Evolutionary conservation across 306 rosid species (phyloP).

Genomic region (Sindora glabra): DNA sequence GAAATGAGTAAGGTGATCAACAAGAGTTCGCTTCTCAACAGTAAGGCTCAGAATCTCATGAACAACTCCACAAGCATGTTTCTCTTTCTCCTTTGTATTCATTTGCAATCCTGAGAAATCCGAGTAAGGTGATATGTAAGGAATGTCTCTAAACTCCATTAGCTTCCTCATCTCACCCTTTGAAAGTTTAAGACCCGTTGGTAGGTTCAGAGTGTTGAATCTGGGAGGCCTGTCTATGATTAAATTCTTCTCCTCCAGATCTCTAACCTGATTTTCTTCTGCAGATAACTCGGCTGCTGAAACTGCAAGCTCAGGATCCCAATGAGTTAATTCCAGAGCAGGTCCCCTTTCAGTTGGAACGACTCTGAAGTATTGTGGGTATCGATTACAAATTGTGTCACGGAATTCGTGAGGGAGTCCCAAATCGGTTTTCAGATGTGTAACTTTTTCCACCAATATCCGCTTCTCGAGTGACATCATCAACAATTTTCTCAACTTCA

Average conservation of each 20-base stretch:
- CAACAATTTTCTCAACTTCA: slow-evolving; percentile 70
- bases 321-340: slow-evolving; percentile 72
- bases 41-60: slow-evolving; percentile 91
- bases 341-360: slow-evolving; percentile 73
- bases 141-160: slow-evolving; percentile 65
- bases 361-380: slow-evolving; percentile 71
- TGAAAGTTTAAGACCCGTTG: slow-evolving; percentile 75
- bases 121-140: slow-evolving; percentile 72
- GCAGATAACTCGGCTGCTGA: slow-evolving; percentile 73
- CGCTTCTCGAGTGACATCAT: slow-evolving; percentile 80
- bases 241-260: slow-evolving; percentile 58
- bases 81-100: slow-evolving; percentile 65
- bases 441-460: slow-evolving; percentile 70
- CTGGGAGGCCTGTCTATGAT: slow-evolving; percentile 70
- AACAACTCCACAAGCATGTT: slow-evolving; percentile 77
- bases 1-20: slow-evolving; percentile 85
- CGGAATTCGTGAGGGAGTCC: slow-evolving; percentile 78
- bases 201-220: slow-evolving; percentile 67
- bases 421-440: slow-evolving; percentile 61
- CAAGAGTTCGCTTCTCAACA: slow-evolving; percentile 69
- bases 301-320: slow-evolving; percentile 93
- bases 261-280: slow-evolving; percentile 59
- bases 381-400: slow-evolving; percentile 72
- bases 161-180: slow-evolving; percentile 75
- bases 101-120: slow-evolving; percentile 61